Conservation (phyloP, 345 rosid genomes). For the Raphanus sativus region DNA sequence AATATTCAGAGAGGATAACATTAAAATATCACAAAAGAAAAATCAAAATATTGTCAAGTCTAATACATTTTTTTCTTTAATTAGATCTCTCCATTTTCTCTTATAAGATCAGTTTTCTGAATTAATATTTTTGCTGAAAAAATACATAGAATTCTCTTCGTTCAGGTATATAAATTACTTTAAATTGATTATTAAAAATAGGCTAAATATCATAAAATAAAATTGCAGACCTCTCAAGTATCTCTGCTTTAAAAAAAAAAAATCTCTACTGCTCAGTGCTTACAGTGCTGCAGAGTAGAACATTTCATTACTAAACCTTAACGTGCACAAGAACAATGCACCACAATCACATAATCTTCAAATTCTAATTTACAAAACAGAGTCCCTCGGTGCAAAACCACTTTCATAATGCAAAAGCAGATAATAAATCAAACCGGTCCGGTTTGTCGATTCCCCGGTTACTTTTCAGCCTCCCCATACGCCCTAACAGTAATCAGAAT, state of each 20-base stretch:
- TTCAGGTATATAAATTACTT: neutral
- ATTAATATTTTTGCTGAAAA: neutral
- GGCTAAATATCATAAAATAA: neutral
- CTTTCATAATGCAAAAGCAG: neutral
- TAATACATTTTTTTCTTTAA: neutral
- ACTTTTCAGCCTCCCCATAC: neutral
- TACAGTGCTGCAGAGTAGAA: neutral
- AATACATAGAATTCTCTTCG: neutral
- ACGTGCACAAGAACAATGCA: conserved; percentile 31
- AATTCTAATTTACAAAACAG: conserved; percentile 22
- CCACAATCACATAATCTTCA: conserved; percentile 21
- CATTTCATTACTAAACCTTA: neutral
- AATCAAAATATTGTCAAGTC: neutral
- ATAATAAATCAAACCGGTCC: neutral
- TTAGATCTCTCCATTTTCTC: neutral
- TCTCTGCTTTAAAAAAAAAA: neutral
- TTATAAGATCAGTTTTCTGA: too few relatives aligned
- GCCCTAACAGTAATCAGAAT: conserved; percentile 64
- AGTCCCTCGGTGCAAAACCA: conserved; percentile 9
- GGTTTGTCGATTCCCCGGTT: neutral
- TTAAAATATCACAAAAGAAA: neutral
- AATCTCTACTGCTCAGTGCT: neutral
- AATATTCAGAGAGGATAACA: conserved; percentile 7
- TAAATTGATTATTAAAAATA: neutral
- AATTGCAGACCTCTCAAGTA: neutral